Conservation (phyloP, 2,329 filamentous ascomycete genomes). For the Fusarium continuum region DNA sequence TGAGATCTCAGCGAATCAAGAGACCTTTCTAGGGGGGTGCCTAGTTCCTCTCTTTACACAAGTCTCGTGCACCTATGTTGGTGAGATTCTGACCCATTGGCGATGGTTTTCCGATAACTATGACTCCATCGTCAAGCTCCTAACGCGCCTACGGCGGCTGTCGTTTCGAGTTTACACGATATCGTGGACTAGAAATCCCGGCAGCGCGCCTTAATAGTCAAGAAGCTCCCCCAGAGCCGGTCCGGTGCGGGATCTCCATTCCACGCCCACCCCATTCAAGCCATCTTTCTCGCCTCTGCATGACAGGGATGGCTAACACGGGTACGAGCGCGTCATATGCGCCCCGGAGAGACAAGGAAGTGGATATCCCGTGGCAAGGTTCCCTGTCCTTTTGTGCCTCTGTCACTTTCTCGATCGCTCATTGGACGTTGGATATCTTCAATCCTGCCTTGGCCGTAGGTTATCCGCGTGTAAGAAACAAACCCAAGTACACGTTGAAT, state of each 20-base stretch:
- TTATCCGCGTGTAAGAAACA: constrained; percentile 26
- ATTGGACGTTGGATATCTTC: constrained; percentile 23
- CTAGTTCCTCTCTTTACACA: background rate
- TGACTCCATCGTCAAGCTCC: background rate
- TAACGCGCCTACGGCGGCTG: constrained; percentile 36
- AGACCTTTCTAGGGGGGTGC: constrained; percentile 9
- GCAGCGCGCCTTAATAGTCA: constrained; percentile 15
- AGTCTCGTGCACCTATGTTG: background rate
- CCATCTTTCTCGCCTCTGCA: constrained; percentile 36
- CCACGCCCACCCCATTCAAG: constrained; percentile 31
- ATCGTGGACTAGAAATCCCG: constrained; percentile 16
- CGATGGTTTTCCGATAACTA: background rate
- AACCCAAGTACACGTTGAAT: constrained; percentile 28
- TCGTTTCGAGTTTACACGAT: constrained; percentile 18
- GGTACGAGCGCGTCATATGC: constrained; percentile 44
- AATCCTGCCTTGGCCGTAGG: constrained; percentile 14
- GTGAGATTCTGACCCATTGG: background rate
- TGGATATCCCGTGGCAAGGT: constrained; percentile 32
- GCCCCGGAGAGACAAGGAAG: constrained; percentile 37
- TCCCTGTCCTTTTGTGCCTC: constrained; percentile 34
- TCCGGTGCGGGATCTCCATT: constrained; percentile 37
- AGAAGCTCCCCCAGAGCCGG: constrained; percentile 32
- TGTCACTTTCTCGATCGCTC: constrained; percentile 32
- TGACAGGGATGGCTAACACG: constrained; percentile 36
- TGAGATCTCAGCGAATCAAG: constrained; percentile 39